Percentiles rank a stretch among this genome's conserved stretches.
phyloP scores from a whole-genome alignment of 148 eudicot species.

The Vaccinium myrtillus region DNA sequence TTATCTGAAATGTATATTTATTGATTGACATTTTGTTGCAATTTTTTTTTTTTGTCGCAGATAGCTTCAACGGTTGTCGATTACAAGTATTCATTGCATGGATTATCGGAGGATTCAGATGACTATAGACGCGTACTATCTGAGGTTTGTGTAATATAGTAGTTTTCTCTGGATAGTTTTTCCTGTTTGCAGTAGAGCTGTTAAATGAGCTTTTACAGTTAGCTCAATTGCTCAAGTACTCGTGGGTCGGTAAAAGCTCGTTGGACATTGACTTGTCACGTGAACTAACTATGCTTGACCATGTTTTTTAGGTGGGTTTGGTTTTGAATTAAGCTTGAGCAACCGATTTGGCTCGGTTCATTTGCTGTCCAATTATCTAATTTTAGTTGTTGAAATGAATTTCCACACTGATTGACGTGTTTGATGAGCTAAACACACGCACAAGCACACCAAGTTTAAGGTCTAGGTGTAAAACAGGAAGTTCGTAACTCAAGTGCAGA shows the following conservation, averaged over 20 bases:
- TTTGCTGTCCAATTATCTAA: background rate
- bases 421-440: background rate
- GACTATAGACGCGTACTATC: slow-evolving; percentile 43
- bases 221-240: background rate
- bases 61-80: slow-evolving; percentile 60
- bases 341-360: background rate
- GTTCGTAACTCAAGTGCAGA: background rate
- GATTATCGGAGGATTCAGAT: slow-evolving; percentile 50
- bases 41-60: slow-evolving; percentile 30
- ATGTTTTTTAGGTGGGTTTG: background rate
- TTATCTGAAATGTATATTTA: too few species aligned
- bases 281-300: background rate
- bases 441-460: background rate
- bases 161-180: background rate
- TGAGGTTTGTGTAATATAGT: slow-evolving; percentile 42
- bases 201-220: background rate
- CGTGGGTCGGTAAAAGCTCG: background rate
- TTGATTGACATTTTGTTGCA: background rate
- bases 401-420: background rate
- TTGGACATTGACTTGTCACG: background rate
- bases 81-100: slow-evolving; percentile 71
- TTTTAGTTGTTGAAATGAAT: background rate
- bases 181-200: background rate
- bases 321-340: background rate
- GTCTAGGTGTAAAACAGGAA: background rate